Conservation (phyloP, 495 filamentous ascomycete species). For the Aspergillus conjunctus region DNA sequence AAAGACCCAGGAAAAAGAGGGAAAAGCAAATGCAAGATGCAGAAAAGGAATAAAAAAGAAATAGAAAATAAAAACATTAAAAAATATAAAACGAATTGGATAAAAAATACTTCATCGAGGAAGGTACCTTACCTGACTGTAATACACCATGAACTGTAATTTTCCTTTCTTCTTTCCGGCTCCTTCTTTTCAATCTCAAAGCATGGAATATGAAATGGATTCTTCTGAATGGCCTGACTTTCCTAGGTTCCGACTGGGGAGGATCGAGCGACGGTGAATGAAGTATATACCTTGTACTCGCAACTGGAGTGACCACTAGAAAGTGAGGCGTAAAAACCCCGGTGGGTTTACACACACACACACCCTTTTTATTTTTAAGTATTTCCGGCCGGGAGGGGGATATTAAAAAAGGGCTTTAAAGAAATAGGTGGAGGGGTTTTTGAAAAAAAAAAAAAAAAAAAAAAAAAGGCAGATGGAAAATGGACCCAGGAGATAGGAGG, state of each 20-base stretch:
- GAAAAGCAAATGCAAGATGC: conserved; percentile 44
- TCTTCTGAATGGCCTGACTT: conserved; percentile 1
- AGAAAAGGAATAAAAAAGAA: conserved; percentile 27
- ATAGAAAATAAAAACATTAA: conserved; percentile 25
- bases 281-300: conserved; percentile 30
- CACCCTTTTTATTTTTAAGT: conserved; percentile 6
- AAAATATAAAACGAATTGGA: conserved; percentile 25
- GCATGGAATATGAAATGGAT: not conserved
- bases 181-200: not conserved
- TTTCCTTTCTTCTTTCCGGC: conserved; percentile 19
- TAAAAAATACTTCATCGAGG: conserved; percentile 31
- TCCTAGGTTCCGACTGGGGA: conserved; percentile 17
- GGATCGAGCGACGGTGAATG: conserved; percentile 27
- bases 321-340: conserved; percentile 32
- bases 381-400: conserved; percentile 2
- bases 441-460: conserved; percentile 3
- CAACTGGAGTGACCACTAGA: conserved; percentile 9
- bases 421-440: not conserved
- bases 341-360: conserved; percentile 19
- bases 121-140: conserved; percentile 29
- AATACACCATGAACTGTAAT: conserved; percentile 19
- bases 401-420: not conserved
- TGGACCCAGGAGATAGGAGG: conserved; percentile 13
- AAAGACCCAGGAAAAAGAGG: conserved; percentile 29
- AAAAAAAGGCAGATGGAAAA: conserved; percentile 1